phyloP scores from a whole-genome alignment of 225 moss, liverwort and hornwort species.

The Polytrichum formosum region DNA sequence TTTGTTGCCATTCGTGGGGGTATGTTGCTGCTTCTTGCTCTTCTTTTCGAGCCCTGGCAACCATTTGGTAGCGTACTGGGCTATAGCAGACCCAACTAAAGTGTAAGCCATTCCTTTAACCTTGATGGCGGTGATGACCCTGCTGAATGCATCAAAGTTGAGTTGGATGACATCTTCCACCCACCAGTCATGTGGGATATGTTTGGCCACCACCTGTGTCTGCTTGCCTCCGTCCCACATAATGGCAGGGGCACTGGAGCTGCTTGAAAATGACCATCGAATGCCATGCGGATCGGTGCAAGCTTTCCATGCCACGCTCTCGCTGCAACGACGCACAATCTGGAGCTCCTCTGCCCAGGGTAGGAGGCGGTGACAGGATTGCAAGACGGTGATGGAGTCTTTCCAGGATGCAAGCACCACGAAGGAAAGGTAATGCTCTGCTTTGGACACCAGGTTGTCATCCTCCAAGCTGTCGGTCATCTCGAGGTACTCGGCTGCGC shows the following conservation, averaged over 20 bases:
- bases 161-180: constrained; percentile 69
- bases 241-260: constrained; percentile 42
- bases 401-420: constrained; percentile 81
- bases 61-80: constrained; percentile 75
- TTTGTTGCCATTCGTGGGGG: background rate
- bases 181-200: constrained; percentile 89
- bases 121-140: constrained; percentile 69
- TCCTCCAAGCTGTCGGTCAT: constrained; percentile 81
- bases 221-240: constrained; percentile 36
- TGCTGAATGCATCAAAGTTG: constrained; percentile 53
- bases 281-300: constrained; percentile 76
- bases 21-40: constrained; percentile 34
- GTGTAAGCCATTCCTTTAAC: constrained; percentile 82
- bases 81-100: constrained; percentile 69
- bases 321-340: constrained; percentile 70
- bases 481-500: constrained; percentile 76
- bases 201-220: constrained; percentile 37
- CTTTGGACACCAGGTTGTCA: constrained; percentile 72
- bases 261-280: constrained; percentile 79
- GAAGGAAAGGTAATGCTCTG: constrained; percentile 69
- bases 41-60: constrained; percentile 58
- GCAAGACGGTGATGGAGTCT: constrained; percentile 68
- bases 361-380: constrained; percentile 66
- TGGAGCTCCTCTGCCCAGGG: constrained; percentile 73
- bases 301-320: constrained; percentile 88